phyloP scores from a whole-genome alignment of 176 grass and related monocot genomes.

The Elaeis guineensis region DNA sequence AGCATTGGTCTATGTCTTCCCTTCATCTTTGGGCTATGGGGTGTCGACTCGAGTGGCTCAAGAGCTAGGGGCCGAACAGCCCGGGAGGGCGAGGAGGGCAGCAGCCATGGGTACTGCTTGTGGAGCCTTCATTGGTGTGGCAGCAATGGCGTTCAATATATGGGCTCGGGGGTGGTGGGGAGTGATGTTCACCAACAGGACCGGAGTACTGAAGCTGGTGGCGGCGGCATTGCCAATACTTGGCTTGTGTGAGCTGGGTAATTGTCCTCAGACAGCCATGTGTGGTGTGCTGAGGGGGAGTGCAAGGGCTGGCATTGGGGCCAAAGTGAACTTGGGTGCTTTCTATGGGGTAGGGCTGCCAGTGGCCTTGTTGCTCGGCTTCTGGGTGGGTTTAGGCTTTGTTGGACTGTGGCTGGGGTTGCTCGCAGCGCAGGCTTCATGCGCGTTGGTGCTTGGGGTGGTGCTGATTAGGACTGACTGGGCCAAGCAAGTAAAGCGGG shows the following conservation, averaged over 20 bases:
- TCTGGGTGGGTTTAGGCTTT: constrained; percentile 58
- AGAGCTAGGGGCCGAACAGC: constrained; percentile 55
- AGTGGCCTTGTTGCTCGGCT: constrained; percentile 58
- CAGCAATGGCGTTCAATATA: constrained; percentile 53
- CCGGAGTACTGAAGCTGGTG: constrained; percentile 50
- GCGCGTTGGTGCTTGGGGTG: constrained; percentile 54
- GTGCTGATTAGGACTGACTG: constrained; percentile 61
- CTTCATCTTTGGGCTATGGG: constrained; percentile 67
- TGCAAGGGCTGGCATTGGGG: constrained; percentile 54
- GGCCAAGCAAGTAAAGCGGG: constrained; percentile 49
- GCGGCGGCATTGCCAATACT: constrained; percentile 74
- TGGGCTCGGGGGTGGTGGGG: constrained; percentile 59
- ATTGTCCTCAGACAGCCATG: constrained; percentile 81
- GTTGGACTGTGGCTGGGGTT: constrained; percentile 83
- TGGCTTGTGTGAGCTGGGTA: constrained; percentile 92
- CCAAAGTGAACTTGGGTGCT: constrained; percentile 74
- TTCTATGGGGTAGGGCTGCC: constrained; percentile 98
- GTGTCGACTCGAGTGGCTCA: constrained; percentile 78
- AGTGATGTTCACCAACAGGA: constrained; percentile 64
- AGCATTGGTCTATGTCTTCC: constrained; percentile 85
- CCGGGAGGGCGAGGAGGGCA: constrained; percentile 44
- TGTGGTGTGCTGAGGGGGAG: constrained; percentile 88
- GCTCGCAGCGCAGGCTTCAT: constrained; percentile 72
- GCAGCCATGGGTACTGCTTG: constrained; percentile 35
- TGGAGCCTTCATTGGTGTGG: constrained; percentile 36